These are phyloP conservation scores for Sanghuangporus weigelae DNA, from an alignment of 1,284 basidiomycete genomes.

Conservation along the genomic window DNA sequence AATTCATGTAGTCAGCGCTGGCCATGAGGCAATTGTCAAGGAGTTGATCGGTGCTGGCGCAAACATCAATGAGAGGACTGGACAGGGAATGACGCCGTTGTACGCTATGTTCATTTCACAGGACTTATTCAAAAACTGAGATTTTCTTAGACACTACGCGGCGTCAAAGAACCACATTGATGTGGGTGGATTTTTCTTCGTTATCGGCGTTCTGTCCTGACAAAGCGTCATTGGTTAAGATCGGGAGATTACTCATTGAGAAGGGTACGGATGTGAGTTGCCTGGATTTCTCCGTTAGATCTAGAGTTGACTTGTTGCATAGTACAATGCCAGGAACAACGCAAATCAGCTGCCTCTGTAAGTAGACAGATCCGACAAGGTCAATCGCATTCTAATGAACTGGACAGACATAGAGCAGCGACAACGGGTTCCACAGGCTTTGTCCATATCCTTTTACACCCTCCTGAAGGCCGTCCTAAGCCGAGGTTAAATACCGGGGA, in stretches of 20 bases:
- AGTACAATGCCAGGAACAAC: slow-evolving; percentile 91
- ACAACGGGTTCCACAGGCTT: slow-evolving; percentile 89
- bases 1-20: slow-evolving; percentile 62
- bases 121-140: not conserved
- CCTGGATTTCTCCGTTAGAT: not conserved
- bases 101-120: slow-evolving; percentile 35
- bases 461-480: slow-evolving; percentile 69
- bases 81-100: slow-evolving; percentile 86
- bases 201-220: slow-evolving; percentile 3
- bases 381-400: slow-evolving; percentile 20
- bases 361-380: slow-evolving; percentile 27
- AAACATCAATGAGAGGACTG: slow-evolving; percentile 75
- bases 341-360: slow-evolving; percentile 88
- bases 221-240: slow-evolving; percentile 44
- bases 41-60: slow-evolving; percentile 84
- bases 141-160: slow-evolving; percentile 73
- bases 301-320: slow-evolving; percentile 20
- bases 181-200: slow-evolving; percentile 39
- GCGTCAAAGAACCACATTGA: slow-evolving; percentile 89
- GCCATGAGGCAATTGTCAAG: slow-evolving; percentile 70
- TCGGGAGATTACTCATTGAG: slow-evolving; percentile 78
- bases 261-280: slow-evolving; percentile 80
- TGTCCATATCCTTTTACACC: slow-evolving; percentile 72
- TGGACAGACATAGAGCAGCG: slow-evolving; percentile 81
- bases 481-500: slow-evolving; percentile 83